Conservation (phyloP, 2,329 filamentous ascomycete species). For the Graphium sp. region DNA sequence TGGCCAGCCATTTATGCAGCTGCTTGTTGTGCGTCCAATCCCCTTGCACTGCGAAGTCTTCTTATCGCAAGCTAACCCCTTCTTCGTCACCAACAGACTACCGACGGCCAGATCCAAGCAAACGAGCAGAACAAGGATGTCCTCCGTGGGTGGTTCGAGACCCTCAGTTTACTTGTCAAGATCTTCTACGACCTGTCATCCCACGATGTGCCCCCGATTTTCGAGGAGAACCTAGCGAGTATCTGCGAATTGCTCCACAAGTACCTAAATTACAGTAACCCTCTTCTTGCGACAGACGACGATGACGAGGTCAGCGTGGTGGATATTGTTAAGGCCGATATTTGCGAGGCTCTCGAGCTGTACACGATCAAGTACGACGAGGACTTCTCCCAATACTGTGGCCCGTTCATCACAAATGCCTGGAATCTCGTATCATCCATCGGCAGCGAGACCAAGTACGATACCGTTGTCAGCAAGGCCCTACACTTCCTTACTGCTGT, state of each 20-base stretch:
- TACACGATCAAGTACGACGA: slow-evolving; percentile 95
- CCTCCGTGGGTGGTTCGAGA: slow-evolving; percentile 65
- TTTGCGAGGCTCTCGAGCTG: slow-evolving; percentile 78
- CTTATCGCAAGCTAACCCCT: slow-evolving; percentile 1
- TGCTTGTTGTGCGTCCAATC: slow-evolving; percentile 46
- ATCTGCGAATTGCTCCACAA: slow-evolving; percentile 76
- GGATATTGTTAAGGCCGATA: slow-evolving; percentile 81
- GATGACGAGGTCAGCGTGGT: slow-evolving; percentile 75
- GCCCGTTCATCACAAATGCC: slow-evolving; percentile 73
- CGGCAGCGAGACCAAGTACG: slow-evolving; percentile 80
- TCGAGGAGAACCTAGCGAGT: slow-evolving; percentile 70
- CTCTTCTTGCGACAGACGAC: slow-evolving; percentile 67
- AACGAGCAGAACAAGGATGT: slow-evolving; percentile 60
- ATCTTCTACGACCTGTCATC: slow-evolving; percentile 94
- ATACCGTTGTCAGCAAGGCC: slow-evolving; percentile 85
- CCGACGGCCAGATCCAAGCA: slow-evolving; percentile 54
- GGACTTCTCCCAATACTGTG: slow-evolving; percentile 66
- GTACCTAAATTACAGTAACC: slow-evolving; percentile 80
- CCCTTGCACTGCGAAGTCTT: background rate
- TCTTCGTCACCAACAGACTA: slow-evolving; percentile 34
- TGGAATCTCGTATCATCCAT: slow-evolving; percentile 84
- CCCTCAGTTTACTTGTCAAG: slow-evolving; percentile 77
- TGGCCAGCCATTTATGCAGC: slow-evolving; percentile 62
- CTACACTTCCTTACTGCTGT: slow-evolving; percentile 89
- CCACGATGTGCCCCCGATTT: slow-evolving; percentile 86